Base-by-base conservation (phyloP, 73 alveolate genomes). In the Tetrahymena malaccensis region DNA sequence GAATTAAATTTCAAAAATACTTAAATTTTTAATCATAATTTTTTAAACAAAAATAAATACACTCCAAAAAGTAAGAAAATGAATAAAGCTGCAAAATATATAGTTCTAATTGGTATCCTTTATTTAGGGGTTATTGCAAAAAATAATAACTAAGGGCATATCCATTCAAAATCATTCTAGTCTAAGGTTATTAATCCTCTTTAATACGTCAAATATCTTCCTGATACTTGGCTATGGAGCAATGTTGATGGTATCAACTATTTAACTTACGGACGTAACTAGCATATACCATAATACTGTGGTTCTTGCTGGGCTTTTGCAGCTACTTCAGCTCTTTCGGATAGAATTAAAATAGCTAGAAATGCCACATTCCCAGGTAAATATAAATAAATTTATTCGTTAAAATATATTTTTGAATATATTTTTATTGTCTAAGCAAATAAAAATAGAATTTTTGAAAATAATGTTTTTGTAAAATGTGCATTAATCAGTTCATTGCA, bases 251-350 rank as follows among this genome's bases (percentile, higher is more conserved):
- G 99, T 19, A 96, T 93, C 89, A 98, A 98, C 96, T 97, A 44
- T 93, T 85, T 97, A 83, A 97, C 99, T 35, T 95, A 94, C 95
- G 94, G 96, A 55, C 93, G 94, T 43, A 97, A 97, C 85, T 96
- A 97, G 85, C 98, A 97, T 94, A 94, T 97, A 35, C 99, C 99
- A n/a, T 96, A 96, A 50, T 97, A 96, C 94, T 98, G 99, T 57
- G 99, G 98, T 35, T 97, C 99, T 44, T 98, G 99, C 94, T 98
- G 99, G 99, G 99, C 99, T 35, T 98, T 97, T 56, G 97, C 99
- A 27, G 95, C 99, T 40, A 97, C 98, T 94, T 96, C 96, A n/a
- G 96, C 99, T 35, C 96, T 98, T 33, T 96, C 98, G 27, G 98
- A 97, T 89, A 96, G 99, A 93, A 97, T 97, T 25, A 98, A 98